Base-by-base conservation (phyloP, 2,329 filamentous ascomycete species). In the Trichophyton schoenleinii region DNA sequence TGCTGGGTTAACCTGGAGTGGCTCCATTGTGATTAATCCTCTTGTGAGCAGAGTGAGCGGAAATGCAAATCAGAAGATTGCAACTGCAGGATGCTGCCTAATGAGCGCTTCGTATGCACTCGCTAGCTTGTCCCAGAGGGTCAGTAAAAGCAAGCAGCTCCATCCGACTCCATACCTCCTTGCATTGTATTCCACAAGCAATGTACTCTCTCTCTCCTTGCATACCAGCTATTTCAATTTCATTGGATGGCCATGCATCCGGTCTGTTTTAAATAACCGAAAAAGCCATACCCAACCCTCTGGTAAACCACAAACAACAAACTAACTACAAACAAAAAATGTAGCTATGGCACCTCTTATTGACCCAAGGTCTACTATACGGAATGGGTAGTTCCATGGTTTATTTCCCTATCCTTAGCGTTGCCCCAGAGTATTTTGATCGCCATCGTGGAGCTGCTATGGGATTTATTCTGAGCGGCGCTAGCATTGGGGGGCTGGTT, bases 21-120 rank as follows among this genome's bases (percentile, higher is more conserved):
- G 78, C n/a, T 76, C 77, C 28, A 77, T 80, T 42, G 64, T 78
- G 25, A 74, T 80, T 6, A 80, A 80, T 65, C 78, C 78, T 0
- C 66, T 79, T 28, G 76, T 80, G 65, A 72, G 75, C 6, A 73
- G 78, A 3, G 70, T 77, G 11, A 73, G 75, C 63, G 67, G 61
- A 11, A 63, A 74, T 60, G 69, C 70, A 3, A 68, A 72, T 59
- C 69, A 68, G 1, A 72, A 80, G 44, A 78, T 77, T 7, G 67
- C 76, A 3, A 63, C 71, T 34, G 59, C 68, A 4, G 77, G 77
- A 0, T 77, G 80, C 62, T 64, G 71, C n/a, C 67, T 80, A 41
- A 78, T 78, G 8, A 73, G 70, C 63, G 63, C 70, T 59, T 44
- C 58, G n/a, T 64, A 59, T 60, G 58, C 57, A 13, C 63, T 64